Base-by-base conservation (phyloP, 345 rosid genomes). In the Boechera retrofracta region DNA sequence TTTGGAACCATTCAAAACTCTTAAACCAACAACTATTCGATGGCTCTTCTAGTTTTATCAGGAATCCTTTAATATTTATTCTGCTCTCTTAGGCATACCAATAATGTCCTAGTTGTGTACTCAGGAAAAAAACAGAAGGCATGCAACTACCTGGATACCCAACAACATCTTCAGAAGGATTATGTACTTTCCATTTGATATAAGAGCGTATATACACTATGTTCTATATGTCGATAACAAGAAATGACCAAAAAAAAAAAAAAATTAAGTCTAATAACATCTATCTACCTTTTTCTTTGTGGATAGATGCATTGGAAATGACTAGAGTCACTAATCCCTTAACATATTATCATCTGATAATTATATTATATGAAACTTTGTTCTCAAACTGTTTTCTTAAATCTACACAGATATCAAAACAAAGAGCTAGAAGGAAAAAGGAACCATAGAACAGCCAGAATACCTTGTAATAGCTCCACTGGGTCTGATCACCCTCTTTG, bases 391-490 rank as follows among this genome's bases (percentile, higher is more conserved):
- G 16, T 42, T 53, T 39, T 51, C 55, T 16, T 16, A 16, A 16
- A 9, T 38, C 10, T n/a, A 64, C 13, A n/a, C 16, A 58, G 33
- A 6, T 4, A 39, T n/a, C 33, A 35, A 56, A 67, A 8, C 1
- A n/a, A 26, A 41, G 31, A 69, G 15, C 2, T 11, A 11, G 6
- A 59, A 65, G 9, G 36, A 38, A 11, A 41, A 51, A 48, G 45
- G 6, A 67, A 70, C 36, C 35, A 63, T 4, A 76, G 31, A 47
- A 29, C 0, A 33, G 58, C 0, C 12, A 66, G 6, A 69, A 72
- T 80, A 93, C 99, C 98, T 95, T 88, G 82, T 93, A 95, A 82
- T 86, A 92, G 83, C 98, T 95, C 84, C 86, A 91, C 47, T 85
- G 79, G 10, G 93, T 88, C 83, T 87, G 75, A 6, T 82, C 91